Conservation (phyloP, 1,284 basidiomycete species). For the Cutaneotrichosporon spelunceum region DNA sequence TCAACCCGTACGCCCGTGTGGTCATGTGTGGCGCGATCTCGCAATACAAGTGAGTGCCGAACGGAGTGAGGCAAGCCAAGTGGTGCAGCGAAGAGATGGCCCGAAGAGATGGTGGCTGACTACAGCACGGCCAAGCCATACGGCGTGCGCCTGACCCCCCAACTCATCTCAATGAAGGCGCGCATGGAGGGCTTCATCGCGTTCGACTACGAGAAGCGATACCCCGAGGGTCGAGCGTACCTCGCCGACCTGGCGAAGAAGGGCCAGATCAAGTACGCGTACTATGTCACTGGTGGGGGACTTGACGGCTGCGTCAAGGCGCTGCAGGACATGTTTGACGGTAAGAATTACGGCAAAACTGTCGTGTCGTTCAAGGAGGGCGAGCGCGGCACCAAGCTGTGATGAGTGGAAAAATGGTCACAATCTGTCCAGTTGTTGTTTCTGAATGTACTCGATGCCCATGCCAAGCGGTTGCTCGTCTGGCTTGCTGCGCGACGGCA, state of each 20-base stretch:
- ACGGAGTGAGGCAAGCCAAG: too few species aligned
- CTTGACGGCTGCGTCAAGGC: slow-evolving; percentile 67
- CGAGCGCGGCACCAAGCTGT: slow-evolving; percentile 13
- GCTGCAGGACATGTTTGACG: slow-evolving; percentile 67
- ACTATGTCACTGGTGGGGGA: slow-evolving; percentile 65
- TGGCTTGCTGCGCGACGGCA: too few species aligned
- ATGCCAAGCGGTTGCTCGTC: background rate
- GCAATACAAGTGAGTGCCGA: slow-evolving; percentile 32
- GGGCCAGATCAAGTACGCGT: slow-evolving; percentile 76
- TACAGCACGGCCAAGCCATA: slow-evolving; percentile 28
- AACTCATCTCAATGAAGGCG: slow-evolving; percentile 68
- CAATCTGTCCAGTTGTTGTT: too few species aligned
- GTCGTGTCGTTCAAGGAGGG: slow-evolving; percentile 14
- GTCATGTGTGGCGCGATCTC: slow-evolving; percentile 72
- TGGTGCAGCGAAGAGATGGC: too few species aligned
- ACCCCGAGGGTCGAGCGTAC: slow-evolving; percentile 50
- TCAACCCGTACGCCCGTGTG: slow-evolving; percentile 74
- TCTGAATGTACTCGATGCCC: too few species aligned
- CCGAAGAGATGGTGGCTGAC: background rate
- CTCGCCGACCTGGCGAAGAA: slow-evolving; percentile 57
- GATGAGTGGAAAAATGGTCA: background rate
- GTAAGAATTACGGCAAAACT: slow-evolving; percentile 81
- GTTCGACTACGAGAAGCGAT: slow-evolving; percentile 57
- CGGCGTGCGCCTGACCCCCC: slow-evolving; percentile 51
- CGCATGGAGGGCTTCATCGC: slow-evolving; percentile 61